Evolutionary conservation across 2,329 filamentous ascomycete species (phyloP), one percentile per base, ranked within the genome.

Genomic region (Lomentospora prolificans): DNA sequence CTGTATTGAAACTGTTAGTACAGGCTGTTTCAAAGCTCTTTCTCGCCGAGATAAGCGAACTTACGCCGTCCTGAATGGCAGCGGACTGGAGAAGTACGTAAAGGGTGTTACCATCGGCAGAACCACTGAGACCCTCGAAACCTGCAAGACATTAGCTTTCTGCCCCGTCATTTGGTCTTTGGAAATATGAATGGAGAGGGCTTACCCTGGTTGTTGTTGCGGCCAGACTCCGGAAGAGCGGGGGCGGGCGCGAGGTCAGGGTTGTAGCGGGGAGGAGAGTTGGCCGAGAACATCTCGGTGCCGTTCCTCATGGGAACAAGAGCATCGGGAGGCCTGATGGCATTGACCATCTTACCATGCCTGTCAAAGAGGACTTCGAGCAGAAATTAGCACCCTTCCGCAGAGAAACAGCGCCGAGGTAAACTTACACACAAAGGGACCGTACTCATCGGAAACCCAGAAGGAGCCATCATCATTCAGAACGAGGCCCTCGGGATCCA

Each of bases 371-470:
- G 44, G 22, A 22, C 44, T 48, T 17, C 17, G 3, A 2, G 7
- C 44, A 6, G 44, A 48, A 48, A 3, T 12, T 46, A n/a, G 19
- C 41, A 3, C 4, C 17, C 10, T 3, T 22, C 17, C 19, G 2
- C 5, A 7, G 19, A 41, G 19, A 41, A 3, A 41, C 6, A 41
- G 6, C 9, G 14, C 7, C 12, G 36, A 41, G 36, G 19, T 17
- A 17, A n/a, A 89, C 46, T 81, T 77, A 73, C 87, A 89, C 24
- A 88, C 71, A 61, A 84, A 88, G 0, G 84, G 84, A 0, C 84
- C 85, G 63, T 87, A 86, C 68, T 89, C 86, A 63, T 89, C 86
- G 5, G 74, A 78, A 41, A 88, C 72, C 83, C 84, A 89, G 69
- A 87, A 88, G 0, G 74, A 73, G 10, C 79, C 81, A 55, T 86